phyloP scores from a whole-genome alignment of 805 yeast species.

The Wickerhamiella vanderwaltii region DNA sequence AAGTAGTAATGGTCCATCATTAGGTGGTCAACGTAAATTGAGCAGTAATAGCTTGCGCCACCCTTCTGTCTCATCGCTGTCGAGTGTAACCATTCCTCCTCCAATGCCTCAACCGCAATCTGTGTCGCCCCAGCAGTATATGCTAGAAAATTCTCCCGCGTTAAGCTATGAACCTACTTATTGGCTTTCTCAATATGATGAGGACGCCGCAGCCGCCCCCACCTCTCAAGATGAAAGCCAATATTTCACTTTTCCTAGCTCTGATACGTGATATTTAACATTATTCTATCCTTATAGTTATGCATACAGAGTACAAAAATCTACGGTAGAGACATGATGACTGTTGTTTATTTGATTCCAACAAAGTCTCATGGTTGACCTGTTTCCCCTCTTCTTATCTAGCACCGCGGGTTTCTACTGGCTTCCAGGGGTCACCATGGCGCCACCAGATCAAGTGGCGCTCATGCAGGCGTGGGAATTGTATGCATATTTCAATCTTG shows the following conservation, averaged over 20 bases:
- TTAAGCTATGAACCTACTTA: not conserved
- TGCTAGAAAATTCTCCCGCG: conserved; percentile 6
- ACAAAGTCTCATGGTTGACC: too few relatives aligned
- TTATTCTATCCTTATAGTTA: not conserved
- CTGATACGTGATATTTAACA: conserved; percentile 2
- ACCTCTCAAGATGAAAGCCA: conserved; percentile 1
- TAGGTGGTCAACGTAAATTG: too few relatives aligned
- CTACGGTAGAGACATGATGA: not conserved
- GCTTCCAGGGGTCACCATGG: too few relatives aligned
- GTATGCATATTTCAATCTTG: too few relatives aligned
- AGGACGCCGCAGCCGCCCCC: not conserved
- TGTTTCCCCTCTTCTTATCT: too few relatives aligned
- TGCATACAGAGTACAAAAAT: not conserved
- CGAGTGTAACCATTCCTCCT: not conserved
- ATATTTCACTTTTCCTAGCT: conserved; percentile 8
- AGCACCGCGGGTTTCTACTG: too few relatives aligned
- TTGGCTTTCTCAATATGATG: not conserved
- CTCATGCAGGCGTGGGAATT: too few relatives aligned
- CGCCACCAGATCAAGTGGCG: too few relatives aligned
- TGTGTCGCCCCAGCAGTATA: conserved; percentile 5
- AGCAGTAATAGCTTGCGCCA: too few relatives aligned
- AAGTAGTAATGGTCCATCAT: too few relatives aligned
- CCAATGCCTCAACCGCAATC: not conserved
- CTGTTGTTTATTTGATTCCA: too few relatives aligned
- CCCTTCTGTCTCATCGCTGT: too few relatives aligned